Evolutionary conservation across 768 basidiomycete species (phyloP), one percentile per base, ranked within the genome.

Genomic region (Floccularia luteovirens): DNA sequence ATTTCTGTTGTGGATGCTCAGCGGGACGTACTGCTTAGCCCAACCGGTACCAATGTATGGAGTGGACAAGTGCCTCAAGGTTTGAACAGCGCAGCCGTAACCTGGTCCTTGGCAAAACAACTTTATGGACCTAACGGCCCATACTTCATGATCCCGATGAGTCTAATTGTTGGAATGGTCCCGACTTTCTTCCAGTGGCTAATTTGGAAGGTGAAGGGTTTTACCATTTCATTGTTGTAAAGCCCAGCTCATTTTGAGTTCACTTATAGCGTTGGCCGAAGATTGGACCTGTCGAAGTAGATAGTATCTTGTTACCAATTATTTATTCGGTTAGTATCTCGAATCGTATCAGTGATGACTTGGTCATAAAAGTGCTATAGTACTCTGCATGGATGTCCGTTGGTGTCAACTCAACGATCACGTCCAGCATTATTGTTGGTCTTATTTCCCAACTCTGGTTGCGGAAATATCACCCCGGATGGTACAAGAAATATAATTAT

Each of bases 401-500:
- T n/a, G 79, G 80, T 13, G 68, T 77, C 43, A 82, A 68, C 51
- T 79, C 78, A 0, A 60, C 65, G 1, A 46, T 70, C 36, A 62
- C 63, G 2, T 70, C 70, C 3, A 62, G 61, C 41, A 66, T 77
- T 38, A 55, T 74, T 39, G 55, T 80, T 11, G 80, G 70, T 23
- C 49, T 83, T 42, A 45, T 70, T 25, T 81, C 81, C 1, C 82
- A 83, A 41, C 51, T 72, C 19, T 82, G 74, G 74, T 48, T 82
- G 16, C 62, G 79, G 24, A 67, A 57, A 27, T 69, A 72, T 43
- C 62, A 77, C 42, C 77, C 82, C 1, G 68, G 69, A 11, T 86
- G 80, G 81, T 85, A 79, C 57, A 70, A 72, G 50, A 67, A 66
- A 48, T 79, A 79, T 54, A 81, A 82, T 51, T 81, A 79, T 50